A percentile compares a stretch with the other conserved stretches of the same genome.
These are phyloP conservation scores for Erysiphe pulchra DNA, from an alignment of 2,329 filamentous ascomycete genomes.

Conservation along the genomic window DNA sequence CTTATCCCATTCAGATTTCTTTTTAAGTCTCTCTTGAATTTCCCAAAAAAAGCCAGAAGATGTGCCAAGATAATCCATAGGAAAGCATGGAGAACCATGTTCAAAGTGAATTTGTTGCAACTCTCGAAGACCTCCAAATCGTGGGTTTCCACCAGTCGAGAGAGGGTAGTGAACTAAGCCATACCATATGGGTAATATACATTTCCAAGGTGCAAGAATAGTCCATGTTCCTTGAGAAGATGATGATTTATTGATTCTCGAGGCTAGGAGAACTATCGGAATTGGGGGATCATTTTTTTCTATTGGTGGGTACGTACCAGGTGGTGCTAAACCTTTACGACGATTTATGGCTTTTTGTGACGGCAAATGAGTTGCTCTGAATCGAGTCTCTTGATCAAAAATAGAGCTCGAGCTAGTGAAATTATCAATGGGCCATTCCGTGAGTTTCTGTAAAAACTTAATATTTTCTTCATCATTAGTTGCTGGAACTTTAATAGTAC, in stretches of 20 bases:
- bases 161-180: conserved; percentile 60
- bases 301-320: conserved; percentile 34
- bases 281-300: conserved; percentile 44
- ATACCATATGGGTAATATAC: conserved; percentile 66
- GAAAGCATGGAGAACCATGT: conserved; percentile 55
- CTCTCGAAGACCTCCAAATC: conserved; percentile 63
- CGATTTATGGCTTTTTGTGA: conserved; percentile 64
- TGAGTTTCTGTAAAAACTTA: conserved; percentile 31
- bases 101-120: conserved; percentile 63
- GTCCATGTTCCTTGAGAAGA: conserved; percentile 51
- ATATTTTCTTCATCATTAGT: conserved; percentile 15
- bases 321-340: conserved; percentile 35
- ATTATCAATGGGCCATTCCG: conserved; percentile 40
- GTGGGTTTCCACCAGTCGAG: conserved; percentile 52
- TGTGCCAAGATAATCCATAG: conserved; percentile 60
- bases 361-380: conserved; percentile 37
- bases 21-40: conserved; percentile 30
- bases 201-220: conserved; percentile 72
- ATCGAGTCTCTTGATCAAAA: conserved; percentile 42
- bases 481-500: conserved; percentile 20
- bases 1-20: conserved; percentile 42
- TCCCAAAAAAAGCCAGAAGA: conserved; percentile 61
- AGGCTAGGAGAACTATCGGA: conserved; percentile 45
- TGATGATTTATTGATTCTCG: conserved; percentile 20
- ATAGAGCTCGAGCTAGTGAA: conserved; percentile 23